Percentiles rank a stretch among this genome's conserved stretches.
phyloP scores from a whole-genome alignment of 2,329 filamentous ascomycete genomes.

The Colletotrichum gigasporum region DNA sequence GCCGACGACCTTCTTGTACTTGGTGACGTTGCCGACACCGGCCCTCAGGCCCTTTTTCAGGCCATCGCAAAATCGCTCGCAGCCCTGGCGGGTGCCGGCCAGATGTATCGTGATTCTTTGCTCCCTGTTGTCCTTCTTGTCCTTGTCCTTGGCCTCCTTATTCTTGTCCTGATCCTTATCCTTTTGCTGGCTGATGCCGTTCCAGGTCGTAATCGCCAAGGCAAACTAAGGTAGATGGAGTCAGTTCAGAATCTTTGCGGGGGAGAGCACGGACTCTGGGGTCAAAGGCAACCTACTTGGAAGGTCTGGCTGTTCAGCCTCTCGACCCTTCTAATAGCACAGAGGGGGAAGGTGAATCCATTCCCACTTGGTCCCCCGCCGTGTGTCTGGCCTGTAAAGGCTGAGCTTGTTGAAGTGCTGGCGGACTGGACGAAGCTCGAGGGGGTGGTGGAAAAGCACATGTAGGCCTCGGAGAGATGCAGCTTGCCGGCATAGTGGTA shows the following conservation, averaged over 20 bases:
- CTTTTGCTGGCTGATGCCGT: slow-evolving; percentile 70
- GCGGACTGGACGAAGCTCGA: slow-evolving; percentile 86
- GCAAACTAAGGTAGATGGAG: slow-evolving; percentile 69
- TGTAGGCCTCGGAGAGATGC: slow-evolving; percentile 91
- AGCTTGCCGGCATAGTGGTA: slow-evolving; percentile 93
- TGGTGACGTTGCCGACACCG: slow-evolving; percentile 87
- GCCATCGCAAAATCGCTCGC: slow-evolving; percentile 95
- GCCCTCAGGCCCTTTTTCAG: slow-evolving; percentile 90
- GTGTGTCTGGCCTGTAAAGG: slow-evolving; percentile 92
- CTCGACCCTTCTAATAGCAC: slow-evolving; percentile 90
- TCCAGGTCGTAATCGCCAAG: slow-evolving; percentile 95
- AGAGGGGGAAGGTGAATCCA: slow-evolving; percentile 94
- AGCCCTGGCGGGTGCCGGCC: slow-evolving; percentile 86
- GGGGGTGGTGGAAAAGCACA: slow-evolving; percentile 95
- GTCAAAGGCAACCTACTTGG: slow-evolving; percentile 55
- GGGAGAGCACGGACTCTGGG: slow-evolving; percentile 8
- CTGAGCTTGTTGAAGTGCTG: slow-evolving; percentile 80
- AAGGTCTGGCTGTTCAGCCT: slow-evolving; percentile 92
- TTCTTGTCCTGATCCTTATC: slow-evolving; percentile 52
- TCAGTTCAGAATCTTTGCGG: slow-evolving; percentile 4
- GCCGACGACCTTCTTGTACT: slow-evolving; percentile 79
- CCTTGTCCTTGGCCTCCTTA: slow-evolving; percentile 45
- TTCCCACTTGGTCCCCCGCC: slow-evolving; percentile 93
- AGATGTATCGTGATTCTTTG: slow-evolving; percentile 94
- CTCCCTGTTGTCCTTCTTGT: slow-evolving; percentile 60